Base-by-base conservation (phyloP, 371 early-diverging fungal genomes). In the Mucor irregularis region DNA sequence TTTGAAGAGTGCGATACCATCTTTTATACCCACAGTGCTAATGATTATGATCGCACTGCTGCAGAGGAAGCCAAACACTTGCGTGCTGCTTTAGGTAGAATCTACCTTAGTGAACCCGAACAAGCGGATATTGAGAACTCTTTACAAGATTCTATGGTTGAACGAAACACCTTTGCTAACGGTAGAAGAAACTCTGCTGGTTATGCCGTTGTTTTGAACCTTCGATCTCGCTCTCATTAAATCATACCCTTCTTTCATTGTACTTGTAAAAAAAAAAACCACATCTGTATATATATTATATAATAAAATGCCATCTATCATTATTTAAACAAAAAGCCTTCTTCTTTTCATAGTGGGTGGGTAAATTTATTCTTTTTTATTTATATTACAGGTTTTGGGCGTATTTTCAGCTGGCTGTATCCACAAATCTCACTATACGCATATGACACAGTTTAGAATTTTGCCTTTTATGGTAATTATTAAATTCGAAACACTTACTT, bases 11-110 rank as follows among this genome's bases (percentile, higher is more conserved):
- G 58, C 2, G 68, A 72, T 17, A 61, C 69, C 0, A 49, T 75
- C 1, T 75, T 48, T 48, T 75, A 69, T 48, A 75, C 76, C 10
- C 72, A 75, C 25, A 72, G 68, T 25, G 44, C 76, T 1, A 25
- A 58, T 9, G 76, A 75, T 21, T 75, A 75, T 35, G 76, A 75
- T 49, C 72, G 76, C 21, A 40, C 57, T 33, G 53, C 43, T 14
- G n/a, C 24, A 9, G 22, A 47, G 9, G 57, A 56, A 38, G 4
- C 56, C 17, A n/a, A 25, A 34, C 35, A 43, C 5, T 21, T 59
- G 13, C n/a, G 2, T 14, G 31, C 38, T 35, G 21, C 33, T 7
- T 51, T 56, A 21, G 62, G 50, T 28, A 26, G 22, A 17, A 44
- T 56, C 10, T 55, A 44, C 38, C 24, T 61, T 35, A 31, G 25